phyloP scores from a whole-genome alignment of 768 basidiomycete species.

The Termitomyces titanicus region DNA sequence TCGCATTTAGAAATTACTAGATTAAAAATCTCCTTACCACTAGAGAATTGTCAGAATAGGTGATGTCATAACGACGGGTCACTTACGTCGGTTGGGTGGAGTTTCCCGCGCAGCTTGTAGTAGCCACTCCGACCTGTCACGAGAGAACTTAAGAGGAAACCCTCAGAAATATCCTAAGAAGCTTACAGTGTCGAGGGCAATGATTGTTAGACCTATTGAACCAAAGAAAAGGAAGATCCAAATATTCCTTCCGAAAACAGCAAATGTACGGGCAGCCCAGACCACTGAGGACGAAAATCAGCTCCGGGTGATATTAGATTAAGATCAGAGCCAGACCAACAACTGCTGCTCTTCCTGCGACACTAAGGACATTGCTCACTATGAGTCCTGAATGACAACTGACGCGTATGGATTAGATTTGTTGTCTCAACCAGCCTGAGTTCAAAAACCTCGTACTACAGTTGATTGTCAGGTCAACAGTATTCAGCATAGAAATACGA shows the following conservation, averaged over 20 bases:
- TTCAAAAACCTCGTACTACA: not conserved
- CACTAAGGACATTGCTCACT: not conserved
- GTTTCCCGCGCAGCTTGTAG: not conserved
- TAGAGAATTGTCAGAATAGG: not conserved
- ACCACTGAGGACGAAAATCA: not conserved
- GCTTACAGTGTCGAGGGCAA: not conserved
- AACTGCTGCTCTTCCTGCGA: not conserved
- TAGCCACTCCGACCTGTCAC: not conserved
- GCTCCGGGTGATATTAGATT: not conserved
- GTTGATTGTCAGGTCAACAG: not conserved
- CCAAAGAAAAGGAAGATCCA: not conserved
- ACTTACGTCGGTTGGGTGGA: constrained; percentile 1
- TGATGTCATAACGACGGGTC: too few relatives aligned
- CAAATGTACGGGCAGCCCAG: not conserved
- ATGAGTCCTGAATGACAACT: constrained; percentile 1
- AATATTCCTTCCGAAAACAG: not conserved
- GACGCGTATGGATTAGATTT: not conserved
- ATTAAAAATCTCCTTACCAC: not conserved
- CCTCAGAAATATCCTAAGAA: not conserved
- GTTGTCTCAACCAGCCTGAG: not conserved
- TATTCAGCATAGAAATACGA: not conserved
- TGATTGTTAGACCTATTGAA: not conserved
- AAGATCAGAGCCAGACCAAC: not conserved
- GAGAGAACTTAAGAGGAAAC: not conserved
- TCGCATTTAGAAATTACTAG: not conserved